Evolutionary conservation across 495 filamentous ascomycete genomes (phyloP).

Genomic region (Penicillium coprophilum): DNA sequence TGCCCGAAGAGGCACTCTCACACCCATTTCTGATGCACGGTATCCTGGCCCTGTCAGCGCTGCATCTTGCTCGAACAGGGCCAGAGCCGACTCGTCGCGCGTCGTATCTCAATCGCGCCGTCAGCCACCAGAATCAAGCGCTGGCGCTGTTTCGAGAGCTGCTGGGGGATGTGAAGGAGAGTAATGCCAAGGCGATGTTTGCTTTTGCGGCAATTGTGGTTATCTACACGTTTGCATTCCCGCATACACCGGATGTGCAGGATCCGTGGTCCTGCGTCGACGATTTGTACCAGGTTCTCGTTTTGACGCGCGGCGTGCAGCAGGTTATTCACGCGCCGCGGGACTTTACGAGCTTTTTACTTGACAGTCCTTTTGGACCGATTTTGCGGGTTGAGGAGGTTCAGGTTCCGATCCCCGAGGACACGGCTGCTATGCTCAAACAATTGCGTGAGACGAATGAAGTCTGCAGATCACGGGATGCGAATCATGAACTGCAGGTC

Average conservation of each 20-base stretch:
- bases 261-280: conserved; percentile 40
- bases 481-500: conserved; percentile 34
- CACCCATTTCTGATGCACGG: conserved; percentile 54
- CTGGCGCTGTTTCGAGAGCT: conserved; percentile 45
- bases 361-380: conserved; percentile 30
- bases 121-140: conserved; percentile 50
- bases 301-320: conserved; percentile 46
- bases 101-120: conserved; percentile 40
- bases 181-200: conserved; percentile 52
- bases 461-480: conserved; percentile 25
- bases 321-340: conserved; percentile 38
- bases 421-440: conserved; percentile 21
- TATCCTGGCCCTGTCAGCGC: conserved; percentile 49
- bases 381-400: conserved; percentile 32
- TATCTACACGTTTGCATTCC: conserved; percentile 52
- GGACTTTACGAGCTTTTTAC: conserved; percentile 27
- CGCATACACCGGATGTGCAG: conserved; percentile 36
- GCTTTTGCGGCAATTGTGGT: conserved; percentile 50
- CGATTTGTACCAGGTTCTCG: conserved; percentile 45
- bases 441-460: conserved; percentile 34
- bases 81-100: conserved; percentile 23
- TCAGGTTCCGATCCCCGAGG: conserved; percentile 21
- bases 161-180: conserved; percentile 40
- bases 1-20: conserved; percentile 46
- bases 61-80: conserved; percentile 44